These are phyloP conservation scores for Fonsecaea erecta DNA, from an alignment of 2,329 filamentous ascomycete genomes.

Conservation along the genomic window DNA sequence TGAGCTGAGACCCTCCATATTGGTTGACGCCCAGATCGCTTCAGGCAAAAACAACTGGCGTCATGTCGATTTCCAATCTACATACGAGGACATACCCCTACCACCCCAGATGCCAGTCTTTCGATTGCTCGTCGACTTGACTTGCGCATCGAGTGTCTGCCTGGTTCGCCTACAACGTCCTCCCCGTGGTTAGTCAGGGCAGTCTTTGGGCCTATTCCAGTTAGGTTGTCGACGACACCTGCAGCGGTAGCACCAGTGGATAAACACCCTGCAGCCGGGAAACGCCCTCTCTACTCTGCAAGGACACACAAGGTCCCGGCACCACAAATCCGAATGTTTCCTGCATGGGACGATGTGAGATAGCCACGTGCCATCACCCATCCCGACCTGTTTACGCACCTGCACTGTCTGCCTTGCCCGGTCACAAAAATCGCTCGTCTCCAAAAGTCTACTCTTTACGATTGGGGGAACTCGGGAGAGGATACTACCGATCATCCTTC, in stretches of 20 bases:
- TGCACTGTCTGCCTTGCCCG: conserved; percentile 17
- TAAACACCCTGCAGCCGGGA: background rate
- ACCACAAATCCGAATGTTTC: conserved; percentile 14
- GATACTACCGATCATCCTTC: conserved; percentile 1
- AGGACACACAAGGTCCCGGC: background rate
- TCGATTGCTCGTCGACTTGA: background rate
- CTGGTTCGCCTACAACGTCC: conserved; percentile 17
- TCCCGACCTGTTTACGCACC: background rate
- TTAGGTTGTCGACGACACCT: conserved; percentile 10
- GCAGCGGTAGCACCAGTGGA: background rate
- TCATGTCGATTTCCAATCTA: conserved; percentile 1
- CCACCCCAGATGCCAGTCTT: background rate
- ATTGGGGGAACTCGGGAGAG: background rate
- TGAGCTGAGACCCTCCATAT: background rate
- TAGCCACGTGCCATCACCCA: conserved; percentile 15
- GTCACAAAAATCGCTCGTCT: conserved; percentile 16
- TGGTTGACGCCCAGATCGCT: background rate
- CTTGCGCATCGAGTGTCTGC: conserved; percentile 22
- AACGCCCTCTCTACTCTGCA: conserved; percentile 2
- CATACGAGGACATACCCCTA: background rate
- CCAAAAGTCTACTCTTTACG: background rate
- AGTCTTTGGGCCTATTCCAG: conserved; percentile 12
- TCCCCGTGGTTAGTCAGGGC: background rate
- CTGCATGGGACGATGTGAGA: conserved; percentile 14
- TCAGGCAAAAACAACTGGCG: conserved; percentile 9